Evolutionary conservation across 805 yeast genomes (phyloP), one percentile per base, ranked within the genome.

Genomic region (Yamadazyma laniorum): DNA sequence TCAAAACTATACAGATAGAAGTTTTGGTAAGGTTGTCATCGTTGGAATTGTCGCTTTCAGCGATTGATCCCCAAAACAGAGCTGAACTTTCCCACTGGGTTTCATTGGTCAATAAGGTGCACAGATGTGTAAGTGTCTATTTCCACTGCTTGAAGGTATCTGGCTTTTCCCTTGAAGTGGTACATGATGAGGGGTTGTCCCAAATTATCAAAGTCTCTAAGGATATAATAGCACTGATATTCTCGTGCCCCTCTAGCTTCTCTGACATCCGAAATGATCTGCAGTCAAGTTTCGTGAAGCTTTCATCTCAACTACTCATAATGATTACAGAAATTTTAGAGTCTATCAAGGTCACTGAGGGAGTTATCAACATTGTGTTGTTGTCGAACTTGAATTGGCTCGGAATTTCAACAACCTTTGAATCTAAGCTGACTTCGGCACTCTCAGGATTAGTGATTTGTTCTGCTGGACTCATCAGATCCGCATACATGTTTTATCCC

Each of bases 401-500:
- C 12, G 26, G 19, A 16, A 13, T 29, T 11, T 35, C 29, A 4
- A 17, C 9, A 11, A 11, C 11, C 19, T 19, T 34, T 12, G 27
- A 34, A 7, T 19, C 18, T 12, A 13, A 7, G n/a, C 9, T 14
- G 7, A 9, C 18, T 13, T 21, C 29, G 11, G 18, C 16, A 19
- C n/a, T 35, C n/a, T 19, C 27, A 6, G 14, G 31, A 3, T 28
- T 28, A 3, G 25, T 35, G 15, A 12, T 35, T 6, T 7, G 29
- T 22, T 15, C 29, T 13, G 39, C 39, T 11, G n/a, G 26, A 19
- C 7, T 23, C 5, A 16, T 35, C 2, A 35, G 23, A 21, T 18
- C 42, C 3, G 16, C 40, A 6, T 40, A 40, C 25, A 25, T 19
- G 29, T 27, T 37, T 3, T 33, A 27, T 15, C 43, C 43, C 3